phyloP scores from a whole-genome alignment of 257 asterid species.

The Ehretia macrophylla region DNA sequence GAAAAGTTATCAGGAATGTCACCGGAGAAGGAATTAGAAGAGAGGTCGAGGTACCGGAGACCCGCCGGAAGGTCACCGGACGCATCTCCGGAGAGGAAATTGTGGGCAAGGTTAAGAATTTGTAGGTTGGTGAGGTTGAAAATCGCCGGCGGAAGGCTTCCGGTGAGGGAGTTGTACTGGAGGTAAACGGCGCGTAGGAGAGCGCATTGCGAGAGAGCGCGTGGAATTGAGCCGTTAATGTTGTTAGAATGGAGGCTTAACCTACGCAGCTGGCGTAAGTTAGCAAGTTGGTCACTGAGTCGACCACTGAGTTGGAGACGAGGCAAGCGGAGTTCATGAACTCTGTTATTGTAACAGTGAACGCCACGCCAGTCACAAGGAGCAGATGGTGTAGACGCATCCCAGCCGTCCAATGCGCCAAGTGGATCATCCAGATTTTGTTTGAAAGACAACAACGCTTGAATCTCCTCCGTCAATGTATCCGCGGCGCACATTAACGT shows the following conservation, averaged over 20 bases:
- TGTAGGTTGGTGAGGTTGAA: constrained; percentile 52
- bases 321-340: constrained; percentile 59
- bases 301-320: constrained; percentile 57
- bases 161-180: constrained; percentile 61
- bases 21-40: constrained; percentile 61
- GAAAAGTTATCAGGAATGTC: constrained; percentile 46
- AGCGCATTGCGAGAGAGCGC: constrained; percentile 36
- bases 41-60: constrained; percentile 53
- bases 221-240: constrained; percentile 59
- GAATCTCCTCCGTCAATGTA: constrained; percentile 26
- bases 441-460: constrained; percentile 49
- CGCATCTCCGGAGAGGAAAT: constrained; percentile 42
- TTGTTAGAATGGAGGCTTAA: constrained; percentile 65
- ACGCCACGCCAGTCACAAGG: constrained; percentile 92
- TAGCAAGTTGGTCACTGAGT: constrained; percentile 32
- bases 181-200: constrained; percentile 63
- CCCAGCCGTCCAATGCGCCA: constrained; percentile 60
- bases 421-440: constrained; percentile 55
- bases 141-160: constrained; percentile 42
- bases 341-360: constrained; percentile 43
- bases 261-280: constrained; percentile 48
- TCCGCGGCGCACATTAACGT: constrained; percentile 29
- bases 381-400: constrained; percentile 47
- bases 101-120: constrained; percentile 54
- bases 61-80: constrained; percentile 29